Percentiles rank a stretch among this genome's conserved stretches.
Evolutionary conservation across 1,284 basidiomycete genomes (phyloP).

Genomic region (Malassezia sympodialis): DNA sequence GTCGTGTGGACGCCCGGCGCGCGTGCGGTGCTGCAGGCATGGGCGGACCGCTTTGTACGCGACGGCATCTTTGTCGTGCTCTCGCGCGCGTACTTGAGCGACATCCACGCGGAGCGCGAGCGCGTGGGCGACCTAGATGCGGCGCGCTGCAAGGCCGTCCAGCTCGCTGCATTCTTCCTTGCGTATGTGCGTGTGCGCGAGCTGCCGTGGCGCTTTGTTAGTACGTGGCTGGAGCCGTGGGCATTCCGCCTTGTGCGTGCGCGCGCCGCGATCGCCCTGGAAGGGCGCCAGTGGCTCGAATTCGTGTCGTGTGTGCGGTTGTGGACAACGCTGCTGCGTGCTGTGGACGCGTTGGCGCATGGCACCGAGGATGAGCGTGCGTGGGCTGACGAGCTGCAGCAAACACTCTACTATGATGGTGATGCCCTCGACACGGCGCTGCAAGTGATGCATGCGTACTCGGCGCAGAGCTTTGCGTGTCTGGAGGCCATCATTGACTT

Average conservation of each 20-base stretch:
- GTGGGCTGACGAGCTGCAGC: constrained; percentile 37
- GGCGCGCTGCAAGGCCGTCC: constrained; percentile 40
- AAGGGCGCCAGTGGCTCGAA: constrained; percentile 39
- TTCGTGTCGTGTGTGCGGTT: constrained; percentile 37
- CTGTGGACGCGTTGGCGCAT: constrained; percentile 35
- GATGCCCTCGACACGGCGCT: constrained; percentile 35
- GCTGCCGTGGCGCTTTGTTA: constrained; percentile 33
- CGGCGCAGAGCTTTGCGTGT: constrained; percentile 38
- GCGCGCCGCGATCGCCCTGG: constrained; percentile 29
- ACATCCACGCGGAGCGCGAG: constrained; percentile 42
- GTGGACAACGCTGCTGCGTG: constrained; percentile 40
- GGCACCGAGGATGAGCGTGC: constrained; percentile 27
- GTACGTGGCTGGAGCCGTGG: constrained; percentile 42
- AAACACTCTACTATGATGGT: constrained; percentile 41
- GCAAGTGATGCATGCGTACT: constrained; percentile 33
- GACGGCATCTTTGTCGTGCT: constrained; percentile 14
- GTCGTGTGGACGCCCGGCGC: constrained; percentile 34
- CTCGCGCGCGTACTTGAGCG: constrained; percentile 23
- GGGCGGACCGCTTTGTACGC: constrained; percentile 42
- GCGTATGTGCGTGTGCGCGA: constrained; percentile 39
- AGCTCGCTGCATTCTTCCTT: constrained; percentile 39
- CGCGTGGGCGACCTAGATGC: constrained; percentile 42
- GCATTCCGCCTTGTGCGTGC: constrained; percentile 39
- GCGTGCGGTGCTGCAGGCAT: constrained; percentile 22
- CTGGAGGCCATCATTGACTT: constrained; percentile 39